A percentile compares a stretch with the other conserved stretches of the same genome.
These are phyloP conservation scores for Acanthamoeba healyi DNA, from an alignment of 208 protist genomes.

Conservation along the genomic window DNA sequence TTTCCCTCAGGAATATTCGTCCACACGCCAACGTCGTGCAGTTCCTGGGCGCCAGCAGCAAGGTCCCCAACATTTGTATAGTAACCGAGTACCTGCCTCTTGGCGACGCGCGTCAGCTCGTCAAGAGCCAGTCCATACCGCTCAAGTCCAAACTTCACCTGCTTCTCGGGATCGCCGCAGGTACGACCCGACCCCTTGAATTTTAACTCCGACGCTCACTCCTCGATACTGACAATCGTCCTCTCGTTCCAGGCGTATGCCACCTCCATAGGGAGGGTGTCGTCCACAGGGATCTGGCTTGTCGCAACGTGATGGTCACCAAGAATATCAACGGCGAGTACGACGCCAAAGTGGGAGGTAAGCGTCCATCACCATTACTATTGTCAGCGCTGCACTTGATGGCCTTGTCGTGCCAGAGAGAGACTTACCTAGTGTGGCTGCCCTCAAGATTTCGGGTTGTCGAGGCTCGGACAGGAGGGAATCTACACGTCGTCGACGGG, in stretches of 20 bases:
- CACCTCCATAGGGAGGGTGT: conserved; percentile 75
- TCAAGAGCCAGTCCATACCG: conserved; percentile 33
- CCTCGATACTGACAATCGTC: too few species aligned
- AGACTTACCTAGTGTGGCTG: too few species aligned
- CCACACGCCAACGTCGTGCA: conserved; percentile 66
- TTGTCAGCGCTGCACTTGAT: not conserved
- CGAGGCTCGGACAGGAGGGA: not conserved
- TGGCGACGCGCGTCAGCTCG: conserved; percentile 46
- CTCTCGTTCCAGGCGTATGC: conserved; percentile 47
- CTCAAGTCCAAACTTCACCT: conserved; percentile 44
- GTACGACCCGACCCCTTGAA: not conserved
- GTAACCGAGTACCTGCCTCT: conserved; percentile 73
- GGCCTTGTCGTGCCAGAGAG: not conserved
- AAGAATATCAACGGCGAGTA: conserved; percentile 52
- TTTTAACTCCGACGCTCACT: not conserved
- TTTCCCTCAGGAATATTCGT: conserved; percentile 53
- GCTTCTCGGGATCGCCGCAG: conserved; percentile 50
- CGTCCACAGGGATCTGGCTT: conserved; percentile 71
- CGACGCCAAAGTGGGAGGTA: conserved; percentile 60
- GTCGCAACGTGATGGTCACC: conserved; percentile 71
- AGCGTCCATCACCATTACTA: too few species aligned
- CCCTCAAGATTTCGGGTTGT: conserved; percentile 49
- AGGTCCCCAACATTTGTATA: conserved; percentile 59
- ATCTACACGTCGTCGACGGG: conserved; percentile 42
- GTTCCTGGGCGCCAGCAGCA: conserved; percentile 55